Base-by-base conservation (phyloP, 306 rosid species). In the Styphnolobium japonicum region DNA sequence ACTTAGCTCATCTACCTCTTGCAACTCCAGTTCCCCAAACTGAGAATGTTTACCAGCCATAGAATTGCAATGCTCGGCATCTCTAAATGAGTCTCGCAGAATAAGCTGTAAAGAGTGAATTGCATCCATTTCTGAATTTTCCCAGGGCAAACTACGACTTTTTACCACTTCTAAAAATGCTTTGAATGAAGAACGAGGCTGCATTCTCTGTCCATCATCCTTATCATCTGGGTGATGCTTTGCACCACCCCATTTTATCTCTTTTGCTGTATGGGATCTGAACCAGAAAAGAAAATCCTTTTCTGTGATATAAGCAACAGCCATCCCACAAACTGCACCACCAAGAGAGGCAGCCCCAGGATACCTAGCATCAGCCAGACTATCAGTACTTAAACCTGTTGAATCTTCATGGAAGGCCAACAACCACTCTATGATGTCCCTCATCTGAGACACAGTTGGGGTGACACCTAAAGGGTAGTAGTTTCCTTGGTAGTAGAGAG, bases 201-300 rank as follows among this genome's bases (percentile, higher is more conserved):
- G 93, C 99, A 96, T 96, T 88, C 93, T 86, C 87, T 86, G 99
- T 29, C 98, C 97, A 71, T 93, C 98, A 82, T 96, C 99, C 89
- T 90, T 96, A 82, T 96, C 99, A 88, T 90, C 91, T 0, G 99
- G 99, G 53, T 96, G 99, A 85, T 96, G 99, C 90, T 96, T 96
- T 39, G 99, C 99, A 14, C 99, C 99, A 75, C 99, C 99, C 99
- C 99, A 96, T 75, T 93, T 96, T 56, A 93, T 43, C 89, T 96
- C 99, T 75, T 96, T 91, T 0, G 80, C 99, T 0, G 98, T 93
- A 82, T 96, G 98, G 1, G 98, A 93, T 70, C 99, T 90, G 45
- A 93, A 96, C 99, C 99, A 96, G 87, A 96, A 93, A 19, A 96
- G 89, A 62, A 93, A 93, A 85, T 90, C 96, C 84, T 71, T 81